Conservation (phyloP, 768 basidiomycete species). For the Kwoniella mangroviensis region DNA sequence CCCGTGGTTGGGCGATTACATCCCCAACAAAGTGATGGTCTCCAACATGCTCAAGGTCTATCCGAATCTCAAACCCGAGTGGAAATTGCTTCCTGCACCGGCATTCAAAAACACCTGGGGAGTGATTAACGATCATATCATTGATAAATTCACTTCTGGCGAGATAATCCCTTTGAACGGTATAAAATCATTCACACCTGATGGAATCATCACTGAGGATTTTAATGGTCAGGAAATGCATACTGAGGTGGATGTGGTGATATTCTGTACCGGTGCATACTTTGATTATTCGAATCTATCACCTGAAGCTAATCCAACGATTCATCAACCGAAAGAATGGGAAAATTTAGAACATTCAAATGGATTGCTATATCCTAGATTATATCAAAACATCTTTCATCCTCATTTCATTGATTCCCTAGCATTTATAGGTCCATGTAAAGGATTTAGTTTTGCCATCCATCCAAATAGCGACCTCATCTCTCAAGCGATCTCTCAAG, state of each 20-base stretch:
- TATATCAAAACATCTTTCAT: slow-evolving; percentile 27
- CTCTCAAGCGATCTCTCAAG: slow-evolving; percentile 20
- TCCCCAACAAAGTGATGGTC: neutral
- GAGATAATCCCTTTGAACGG: slow-evolving; percentile 4
- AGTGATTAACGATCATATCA: slow-evolving; percentile 17
- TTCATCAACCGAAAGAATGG: slow-evolving; percentile 10
- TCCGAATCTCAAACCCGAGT: slow-evolving; percentile 15
- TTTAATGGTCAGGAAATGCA: neutral
- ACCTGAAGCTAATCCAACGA: slow-evolving; percentile 11
- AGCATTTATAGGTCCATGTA: slow-evolving; percentile 23
- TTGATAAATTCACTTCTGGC: slow-evolving; percentile 12
- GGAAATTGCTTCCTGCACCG: slow-evolving; percentile 25
- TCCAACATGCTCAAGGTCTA: neutral
- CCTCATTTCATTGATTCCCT: slow-evolving; percentile 14
- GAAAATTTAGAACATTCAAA: slow-evolving; percentile 3
- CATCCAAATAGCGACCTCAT: slow-evolving; percentile 19
- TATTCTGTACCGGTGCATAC: slow-evolving; percentile 13
- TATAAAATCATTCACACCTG: slow-evolving; percentile 7
- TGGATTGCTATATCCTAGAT: slow-evolving; percentile 15
- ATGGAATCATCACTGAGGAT: slow-evolving; percentile 7
- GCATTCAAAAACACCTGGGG: slow-evolving; percentile 6
- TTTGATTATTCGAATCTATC: slow-evolving; percentile 24
- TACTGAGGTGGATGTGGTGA: slow-evolving; percentile 17
- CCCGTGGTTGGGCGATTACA: neutral
- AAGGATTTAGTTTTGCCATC: slow-evolving; percentile 15